These are phyloP conservation scores for Hirsutella rhossiliensis DNA, from an alignment of 2,329 filamentous ascomycete species.

Conservation along the genomic window DNA sequence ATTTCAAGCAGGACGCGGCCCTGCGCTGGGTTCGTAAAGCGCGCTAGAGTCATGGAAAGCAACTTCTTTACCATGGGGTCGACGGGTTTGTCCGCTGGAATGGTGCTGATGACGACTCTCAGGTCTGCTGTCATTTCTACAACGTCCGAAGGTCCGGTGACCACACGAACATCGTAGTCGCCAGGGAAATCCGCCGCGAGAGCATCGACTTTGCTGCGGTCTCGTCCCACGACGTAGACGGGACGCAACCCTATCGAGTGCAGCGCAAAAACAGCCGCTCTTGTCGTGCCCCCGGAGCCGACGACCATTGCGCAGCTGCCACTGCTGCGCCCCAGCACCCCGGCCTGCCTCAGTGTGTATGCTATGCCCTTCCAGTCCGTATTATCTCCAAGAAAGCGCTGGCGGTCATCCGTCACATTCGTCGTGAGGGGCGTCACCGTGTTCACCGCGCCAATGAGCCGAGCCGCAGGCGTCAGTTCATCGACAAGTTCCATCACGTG, in stretches of 20 bases:
- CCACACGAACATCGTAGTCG: slow-evolving; percentile 56
- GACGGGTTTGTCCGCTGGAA: slow-evolving; percentile 78
- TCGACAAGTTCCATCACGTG: slow-evolving; percentile 77
- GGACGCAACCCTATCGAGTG: slow-evolving; percentile 72
- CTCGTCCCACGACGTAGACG: slow-evolving; percentile 79
- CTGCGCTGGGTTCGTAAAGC: slow-evolving; percentile 18
- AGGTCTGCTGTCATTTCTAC: slow-evolving; percentile 34
- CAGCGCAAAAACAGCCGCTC: slow-evolving; percentile 82
- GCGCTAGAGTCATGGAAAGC: slow-evolving; percentile 40
- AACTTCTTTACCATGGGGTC: slow-evolving; percentile 58
- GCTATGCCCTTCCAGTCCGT: slow-evolving; percentile 95
- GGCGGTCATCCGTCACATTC: slow-evolving; percentile 25
- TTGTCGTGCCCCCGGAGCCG: slow-evolving; percentile 82
- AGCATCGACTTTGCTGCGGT: slow-evolving; percentile 51
- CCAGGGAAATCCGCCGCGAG: slow-evolving; percentile 63
- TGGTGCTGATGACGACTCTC: slow-evolving; percentile 73
- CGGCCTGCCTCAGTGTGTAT: slow-evolving; percentile 59
- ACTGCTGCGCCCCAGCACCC: slow-evolving; percentile 32
- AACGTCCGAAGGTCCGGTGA: slow-evolving; percentile 39
- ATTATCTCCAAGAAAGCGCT: slow-evolving; percentile 69
- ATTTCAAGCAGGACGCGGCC: slow-evolving; percentile 71
- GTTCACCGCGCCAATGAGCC: slow-evolving; percentile 83
- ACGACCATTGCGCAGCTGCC: slow-evolving; percentile 60
- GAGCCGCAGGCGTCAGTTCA: slow-evolving; percentile 65
- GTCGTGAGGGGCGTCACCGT: slow-evolving; percentile 59